These are phyloP conservation scores for Mycena citricolor DNA, from an alignment of 1,284 basidiomycete genomes.

Conservation along the genomic window DNA sequence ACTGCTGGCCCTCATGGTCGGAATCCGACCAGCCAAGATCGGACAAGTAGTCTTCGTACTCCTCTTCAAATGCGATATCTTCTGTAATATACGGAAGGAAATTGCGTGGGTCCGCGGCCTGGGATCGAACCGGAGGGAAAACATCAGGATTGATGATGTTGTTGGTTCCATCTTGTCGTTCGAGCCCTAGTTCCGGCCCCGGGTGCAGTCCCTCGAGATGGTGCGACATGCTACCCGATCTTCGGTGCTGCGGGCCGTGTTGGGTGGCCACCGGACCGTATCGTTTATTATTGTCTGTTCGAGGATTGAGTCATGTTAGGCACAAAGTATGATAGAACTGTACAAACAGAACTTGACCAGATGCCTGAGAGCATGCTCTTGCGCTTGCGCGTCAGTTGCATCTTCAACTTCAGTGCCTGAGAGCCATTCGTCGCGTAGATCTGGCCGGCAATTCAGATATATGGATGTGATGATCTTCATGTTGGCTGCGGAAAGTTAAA, in stretches of 20 bases:
- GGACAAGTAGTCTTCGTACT: slow-evolving; percentile 86
- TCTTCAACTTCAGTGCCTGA: slow-evolving; percentile 92
- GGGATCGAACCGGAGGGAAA: slow-evolving; percentile 79
- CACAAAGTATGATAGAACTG: slow-evolving; percentile 30
- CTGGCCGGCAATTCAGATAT: slow-evolving; percentile 95
- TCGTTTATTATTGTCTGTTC: slow-evolving; percentile 75
- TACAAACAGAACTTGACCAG: slow-evolving; percentile 96
- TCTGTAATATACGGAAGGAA: slow-evolving; percentile 84
- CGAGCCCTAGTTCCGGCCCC: slow-evolving; percentile 70
- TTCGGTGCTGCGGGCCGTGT: slow-evolving; percentile 59
- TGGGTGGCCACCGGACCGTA: slow-evolving; percentile 67
- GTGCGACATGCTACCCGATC: slow-evolving; percentile 78
- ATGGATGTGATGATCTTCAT: slow-evolving; percentile 99
- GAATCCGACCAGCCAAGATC: slow-evolving; percentile 74
- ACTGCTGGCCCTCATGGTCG: slow-evolving; percentile 40
- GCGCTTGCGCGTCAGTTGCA: slow-evolving; percentile 85
- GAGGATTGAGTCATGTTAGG: too few relatives aligned
- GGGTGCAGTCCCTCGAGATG: slow-evolving; percentile 75
- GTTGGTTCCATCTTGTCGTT: slow-evolving; percentile 74
- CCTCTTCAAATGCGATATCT: slow-evolving; percentile 84
- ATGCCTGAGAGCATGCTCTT: slow-evolving; percentile 94
- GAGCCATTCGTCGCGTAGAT: slow-evolving; percentile 97
- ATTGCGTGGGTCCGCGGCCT: slow-evolving; percentile 79
- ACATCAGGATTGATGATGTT: slow-evolving; percentile 77
- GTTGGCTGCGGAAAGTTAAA: slow-evolving; percentile 62